Evolutionary conservation across 257 asterid genomes (phyloP).

Genomic region (Solanum appendiculatum): DNA sequence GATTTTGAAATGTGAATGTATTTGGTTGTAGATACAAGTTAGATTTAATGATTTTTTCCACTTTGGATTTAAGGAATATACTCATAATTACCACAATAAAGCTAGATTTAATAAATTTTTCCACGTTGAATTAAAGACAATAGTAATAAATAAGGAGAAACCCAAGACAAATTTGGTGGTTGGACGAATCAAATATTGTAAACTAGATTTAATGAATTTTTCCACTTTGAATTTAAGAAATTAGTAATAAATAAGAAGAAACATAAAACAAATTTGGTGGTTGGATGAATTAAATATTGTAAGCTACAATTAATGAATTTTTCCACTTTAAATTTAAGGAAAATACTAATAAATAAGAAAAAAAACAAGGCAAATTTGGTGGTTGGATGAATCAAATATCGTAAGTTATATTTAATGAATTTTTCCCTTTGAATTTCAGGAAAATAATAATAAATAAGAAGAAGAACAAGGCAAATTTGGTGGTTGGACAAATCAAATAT

Average conservation of each 20-base stretch:
- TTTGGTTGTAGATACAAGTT: neutral
- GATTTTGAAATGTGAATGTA: neutral
- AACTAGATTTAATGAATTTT: neutral
- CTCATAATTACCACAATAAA: neutral
- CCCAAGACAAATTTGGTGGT: neutral
- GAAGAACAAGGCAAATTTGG: neutral
- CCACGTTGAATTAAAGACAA: neutral
- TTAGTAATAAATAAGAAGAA: neutral
- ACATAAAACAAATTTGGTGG: neutral
- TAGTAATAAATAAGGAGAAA: neutral
- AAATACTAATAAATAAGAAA: neutral
- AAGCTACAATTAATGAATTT: neutral
- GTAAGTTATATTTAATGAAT: neutral
- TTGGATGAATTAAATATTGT: neutral
- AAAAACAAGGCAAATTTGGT: neutral
- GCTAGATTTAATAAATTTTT: neutral
- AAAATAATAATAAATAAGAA: neutral
- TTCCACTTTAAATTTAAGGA: neutral
- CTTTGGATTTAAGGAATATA: neutral
- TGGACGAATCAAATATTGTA: neutral
- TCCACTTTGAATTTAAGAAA: neutral
- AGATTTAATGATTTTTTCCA: neutral
- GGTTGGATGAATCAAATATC: neutral
- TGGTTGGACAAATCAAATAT: neutral
- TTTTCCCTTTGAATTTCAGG: neutral